Conservation (phyloP, 164 flowering plant genomes). For the Protea cynaroides region DNA sequence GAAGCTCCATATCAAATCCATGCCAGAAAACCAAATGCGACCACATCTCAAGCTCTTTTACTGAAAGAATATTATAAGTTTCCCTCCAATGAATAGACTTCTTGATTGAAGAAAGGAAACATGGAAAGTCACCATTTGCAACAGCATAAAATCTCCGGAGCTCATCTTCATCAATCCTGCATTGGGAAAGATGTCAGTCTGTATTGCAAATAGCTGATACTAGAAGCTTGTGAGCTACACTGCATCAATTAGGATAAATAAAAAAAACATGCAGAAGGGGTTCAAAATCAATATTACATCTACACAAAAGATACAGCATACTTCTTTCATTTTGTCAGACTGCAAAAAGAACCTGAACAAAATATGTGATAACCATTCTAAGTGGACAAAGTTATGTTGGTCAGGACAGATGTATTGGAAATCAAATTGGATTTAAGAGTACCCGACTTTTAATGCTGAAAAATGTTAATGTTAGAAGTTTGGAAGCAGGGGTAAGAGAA, state of each 20-base stretch:
- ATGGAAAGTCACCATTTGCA: conserved; percentile 61
- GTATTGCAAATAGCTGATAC: background rate
- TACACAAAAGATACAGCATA: background rate
- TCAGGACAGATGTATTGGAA: background rate
- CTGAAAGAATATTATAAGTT: conserved; percentile 62
- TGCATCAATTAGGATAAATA: too few relatives aligned
- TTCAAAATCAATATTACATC: background rate
- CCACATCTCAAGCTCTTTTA: conserved; percentile 71
- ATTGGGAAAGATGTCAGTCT: conserved; percentile 19
- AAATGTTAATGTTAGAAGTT: too few relatives aligned
- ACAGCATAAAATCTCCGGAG: conserved; percentile 71
- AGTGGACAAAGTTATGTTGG: background rate
- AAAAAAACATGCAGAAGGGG: background rate
- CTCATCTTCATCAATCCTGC: conserved; percentile 77
- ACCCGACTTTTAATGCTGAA: too few relatives aligned
- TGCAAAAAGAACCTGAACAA: background rate
- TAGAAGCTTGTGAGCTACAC: background rate
- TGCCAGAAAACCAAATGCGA: conserved; percentile 84
- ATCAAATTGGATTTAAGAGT: background rate
- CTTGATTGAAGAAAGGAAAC: conserved; percentile 62
- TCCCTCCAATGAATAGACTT: conserved; percentile 92
- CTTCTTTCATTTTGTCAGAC: background rate
- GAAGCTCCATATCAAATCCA: conserved; percentile 59
- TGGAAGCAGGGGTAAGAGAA: too few relatives aligned
- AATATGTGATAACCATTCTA: background rate